Evolutionary conservation across 2,329 filamentous ascomycete species (phyloP).

Genomic region (Fusarium keratoplasticum): DNA sequence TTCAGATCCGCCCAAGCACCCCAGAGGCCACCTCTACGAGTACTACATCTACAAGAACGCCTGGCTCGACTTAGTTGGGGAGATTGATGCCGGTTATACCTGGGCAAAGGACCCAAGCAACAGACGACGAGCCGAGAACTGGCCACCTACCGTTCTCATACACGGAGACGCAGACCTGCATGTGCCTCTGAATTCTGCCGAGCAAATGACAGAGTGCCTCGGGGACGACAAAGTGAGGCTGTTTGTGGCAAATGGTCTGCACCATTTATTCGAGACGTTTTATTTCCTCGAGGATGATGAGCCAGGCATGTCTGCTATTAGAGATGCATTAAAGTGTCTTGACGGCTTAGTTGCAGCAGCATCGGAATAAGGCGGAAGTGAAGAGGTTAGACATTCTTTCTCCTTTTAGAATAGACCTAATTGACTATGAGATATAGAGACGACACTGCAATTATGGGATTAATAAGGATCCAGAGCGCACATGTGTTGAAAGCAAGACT

Average conservation of each 20-base stretch:
- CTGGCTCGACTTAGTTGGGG: slow-evolving; percentile 43
- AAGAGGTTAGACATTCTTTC: background rate
- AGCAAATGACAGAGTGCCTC: slow-evolving; percentile 42
- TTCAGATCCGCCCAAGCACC: background rate
- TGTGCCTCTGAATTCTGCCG: slow-evolving; percentile 45
- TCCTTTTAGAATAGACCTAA: background rate
- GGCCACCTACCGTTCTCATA: slow-evolving; percentile 51
- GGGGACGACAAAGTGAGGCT: slow-evolving; percentile 43
- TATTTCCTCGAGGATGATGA: slow-evolving; percentile 47
- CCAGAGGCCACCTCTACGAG: slow-evolving; percentile 46
- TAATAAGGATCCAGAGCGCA: background rate
- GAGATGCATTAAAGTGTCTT: slow-evolving; percentile 38
- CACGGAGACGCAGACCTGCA: slow-evolving; percentile 47
- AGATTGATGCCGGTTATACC: slow-evolving; percentile 48
- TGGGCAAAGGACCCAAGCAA: slow-evolving; percentile 38
- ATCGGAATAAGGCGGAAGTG: background rate
- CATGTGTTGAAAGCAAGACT: background rate
- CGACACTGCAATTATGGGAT: background rate
- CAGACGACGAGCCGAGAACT: slow-evolving; percentile 30
- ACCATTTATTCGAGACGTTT: slow-evolving; percentile 46
- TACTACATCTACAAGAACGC: slow-evolving; percentile 49
- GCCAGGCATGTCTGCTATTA: slow-evolving; percentile 44
- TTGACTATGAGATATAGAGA: background rate
- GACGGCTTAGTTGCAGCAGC: slow-evolving; percentile 32
- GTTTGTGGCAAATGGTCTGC: slow-evolving; percentile 42